phyloP scores from a whole-genome alignment of 495 filamentous ascomycete species.

The Aspergillus ellipticus region DNA sequence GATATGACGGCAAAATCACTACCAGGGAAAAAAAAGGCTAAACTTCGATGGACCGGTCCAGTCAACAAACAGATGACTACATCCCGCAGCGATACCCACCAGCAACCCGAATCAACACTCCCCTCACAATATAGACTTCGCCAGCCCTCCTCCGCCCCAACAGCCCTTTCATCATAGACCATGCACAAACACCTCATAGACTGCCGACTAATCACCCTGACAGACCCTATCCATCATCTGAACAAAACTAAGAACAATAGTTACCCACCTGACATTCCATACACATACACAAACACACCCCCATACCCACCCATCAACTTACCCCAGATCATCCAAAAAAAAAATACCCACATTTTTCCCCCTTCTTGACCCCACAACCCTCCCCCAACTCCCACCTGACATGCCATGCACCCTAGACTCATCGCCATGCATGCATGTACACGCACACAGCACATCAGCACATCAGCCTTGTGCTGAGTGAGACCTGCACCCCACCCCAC shows the following conservation, averaged over 20 bases:
- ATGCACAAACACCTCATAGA: no score
- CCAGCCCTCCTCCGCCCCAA: not conserved
- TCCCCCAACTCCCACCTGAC: not conserved
- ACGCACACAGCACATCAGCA: not conserved
- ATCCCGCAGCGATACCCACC: no score
- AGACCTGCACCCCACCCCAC: no score
- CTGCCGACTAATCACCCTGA: no score
- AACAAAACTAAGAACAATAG: not conserved
- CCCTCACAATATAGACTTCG: not conserved
- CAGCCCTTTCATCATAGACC: not conserved
- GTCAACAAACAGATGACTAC: not conserved
- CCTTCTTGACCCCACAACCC: not conserved
- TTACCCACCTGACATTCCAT: not conserved
- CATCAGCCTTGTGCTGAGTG: no score
- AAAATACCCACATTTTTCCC: not conserved
- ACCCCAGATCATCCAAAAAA: not conserved
- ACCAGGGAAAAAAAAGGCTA: not conserved
- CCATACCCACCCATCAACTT: not conserved
- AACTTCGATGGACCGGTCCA: no score
- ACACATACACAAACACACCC: not conserved
- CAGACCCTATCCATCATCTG: not conserved
- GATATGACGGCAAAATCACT: constrained; percentile 36
- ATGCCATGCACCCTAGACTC: not conserved
- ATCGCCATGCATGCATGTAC: not conserved
- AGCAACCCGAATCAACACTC: no score